These are phyloP conservation scores for Corchorus olitorius DNA, from an alignment of 345 rosid genomes.

Conservation along the genomic window DNA sequence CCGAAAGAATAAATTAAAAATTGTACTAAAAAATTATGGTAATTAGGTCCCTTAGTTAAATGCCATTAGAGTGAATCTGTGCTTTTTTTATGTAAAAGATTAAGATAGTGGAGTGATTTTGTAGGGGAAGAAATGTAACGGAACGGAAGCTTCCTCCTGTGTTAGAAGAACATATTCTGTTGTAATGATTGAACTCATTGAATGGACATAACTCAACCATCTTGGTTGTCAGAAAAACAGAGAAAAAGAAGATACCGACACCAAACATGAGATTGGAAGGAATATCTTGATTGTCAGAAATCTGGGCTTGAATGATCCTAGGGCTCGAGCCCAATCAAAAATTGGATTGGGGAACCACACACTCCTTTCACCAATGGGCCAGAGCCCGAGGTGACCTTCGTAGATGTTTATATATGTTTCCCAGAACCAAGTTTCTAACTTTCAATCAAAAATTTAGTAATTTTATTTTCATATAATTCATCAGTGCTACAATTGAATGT, in stretches of 20 bases:
- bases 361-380: not conserved
- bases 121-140: not conserved
- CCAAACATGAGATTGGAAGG: not conserved
- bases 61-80: not conserved
- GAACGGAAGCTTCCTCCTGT: conserved; percentile 3
- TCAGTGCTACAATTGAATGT: conserved; percentile 38
- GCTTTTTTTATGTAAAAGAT: not conserved
- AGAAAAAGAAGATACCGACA: not conserved
- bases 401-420: no score
- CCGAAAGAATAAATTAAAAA: not conserved
- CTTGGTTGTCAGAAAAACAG: not conserved
- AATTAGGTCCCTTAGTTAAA: not conserved
- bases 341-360: not conserved
- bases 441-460: no score
- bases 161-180: not conserved
- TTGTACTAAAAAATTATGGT: no score
- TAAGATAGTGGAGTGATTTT: not conserved
- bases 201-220: not conserved
- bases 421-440: no score
- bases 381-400: not conserved
- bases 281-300: no score
- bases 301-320: not conserved
- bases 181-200: not conserved
- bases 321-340: not conserved
- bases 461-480: not conserved